phyloP scores from a whole-genome alignment of 495 filamentous ascomycete species.

The Letharia columbiana region DNA sequence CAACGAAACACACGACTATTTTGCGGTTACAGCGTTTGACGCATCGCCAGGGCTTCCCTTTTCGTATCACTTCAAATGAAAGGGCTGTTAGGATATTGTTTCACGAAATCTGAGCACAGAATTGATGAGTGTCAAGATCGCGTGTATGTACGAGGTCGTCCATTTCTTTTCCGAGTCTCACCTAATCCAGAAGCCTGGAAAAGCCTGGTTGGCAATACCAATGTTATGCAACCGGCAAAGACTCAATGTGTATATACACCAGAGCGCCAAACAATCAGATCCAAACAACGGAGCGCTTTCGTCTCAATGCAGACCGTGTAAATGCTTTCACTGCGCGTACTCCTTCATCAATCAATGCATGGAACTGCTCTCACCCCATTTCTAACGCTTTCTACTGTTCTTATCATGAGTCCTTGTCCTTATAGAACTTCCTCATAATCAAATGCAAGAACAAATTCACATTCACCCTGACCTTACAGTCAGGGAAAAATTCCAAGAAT shows the following conservation, averaged over 20 bases:
- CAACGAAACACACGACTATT: background rate
- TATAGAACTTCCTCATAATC: constrained; percentile 98
- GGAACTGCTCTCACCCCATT: too few relatives aligned
- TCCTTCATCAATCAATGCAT: constrained; percentile 5
- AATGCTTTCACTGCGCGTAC: background rate
- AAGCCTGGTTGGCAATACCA: background rate
- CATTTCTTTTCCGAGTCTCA: background rate
- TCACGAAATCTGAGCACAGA: too few relatives aligned
- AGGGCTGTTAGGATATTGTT: too few relatives aligned
- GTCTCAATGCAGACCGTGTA: constrained; percentile 1
- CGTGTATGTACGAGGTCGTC: background rate
- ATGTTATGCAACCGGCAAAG: background rate
- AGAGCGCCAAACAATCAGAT: background rate
- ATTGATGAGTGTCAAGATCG: too few relatives aligned
- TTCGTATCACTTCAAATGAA: too few relatives aligned
- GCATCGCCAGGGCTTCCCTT: background rate
- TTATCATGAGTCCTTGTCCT: constrained; percentile 30
- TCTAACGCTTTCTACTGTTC: background rate
- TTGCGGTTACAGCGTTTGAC: background rate
- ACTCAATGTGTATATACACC: background rate
- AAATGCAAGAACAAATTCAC: constrained; percentile 93
- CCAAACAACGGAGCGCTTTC: background rate
- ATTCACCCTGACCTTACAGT: constrained; percentile 76
- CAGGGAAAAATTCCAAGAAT: constrained; percentile 90
- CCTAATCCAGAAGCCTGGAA: background rate